Evolutionary conservation across 2,329 filamentous ascomycete genomes (phyloP).

Genomic region (Pezicula radicicola): DNA sequence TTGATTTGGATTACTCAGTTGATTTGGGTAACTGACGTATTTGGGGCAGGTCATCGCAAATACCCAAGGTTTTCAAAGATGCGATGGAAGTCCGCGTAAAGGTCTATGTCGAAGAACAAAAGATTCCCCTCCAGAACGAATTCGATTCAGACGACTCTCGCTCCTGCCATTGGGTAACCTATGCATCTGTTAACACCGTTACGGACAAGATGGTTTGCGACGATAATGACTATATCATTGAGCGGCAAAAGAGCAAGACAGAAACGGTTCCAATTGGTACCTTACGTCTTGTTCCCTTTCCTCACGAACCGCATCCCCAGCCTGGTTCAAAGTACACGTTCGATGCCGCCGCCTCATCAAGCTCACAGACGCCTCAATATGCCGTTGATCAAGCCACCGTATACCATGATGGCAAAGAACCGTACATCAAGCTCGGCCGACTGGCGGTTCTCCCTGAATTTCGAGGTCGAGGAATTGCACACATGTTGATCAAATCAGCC

Average conservation of each 20-base stretch:
- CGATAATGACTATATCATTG: constrained; percentile 36
- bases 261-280: constrained; percentile 63
- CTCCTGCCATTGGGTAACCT: constrained; percentile 86
- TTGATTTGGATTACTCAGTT: no score
- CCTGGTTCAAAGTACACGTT: constrained; percentile 27
- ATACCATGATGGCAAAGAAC: constrained; percentile 60
- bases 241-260: constrained; percentile 41
- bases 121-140: constrained; percentile 62
- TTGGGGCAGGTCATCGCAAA: constrained; percentile 2
- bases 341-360: constrained; percentile 2
- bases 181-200: constrained; percentile 57
- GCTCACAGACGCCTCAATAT: constrained; percentile 8
- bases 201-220: constrained; percentile 41
- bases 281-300: constrained; percentile 78
- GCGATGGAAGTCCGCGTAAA: constrained; percentile 56
- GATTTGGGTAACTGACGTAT: no score
- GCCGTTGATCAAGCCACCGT: constrained; percentile 35
- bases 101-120: constrained; percentile 58
- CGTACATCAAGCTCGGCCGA: constrained; percentile 79
- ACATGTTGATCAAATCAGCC: constrained; percentile 63
- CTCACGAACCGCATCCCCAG: constrained; percentile 62
- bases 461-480: constrained; percentile 62
- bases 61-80: constrained; percentile 55
- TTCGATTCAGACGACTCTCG: constrained; percentile 77
- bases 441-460: constrained; percentile 67